Conservation (phyloP, 1,139 yeast species). For the Nakaseomyces nivariensis region DNA sequence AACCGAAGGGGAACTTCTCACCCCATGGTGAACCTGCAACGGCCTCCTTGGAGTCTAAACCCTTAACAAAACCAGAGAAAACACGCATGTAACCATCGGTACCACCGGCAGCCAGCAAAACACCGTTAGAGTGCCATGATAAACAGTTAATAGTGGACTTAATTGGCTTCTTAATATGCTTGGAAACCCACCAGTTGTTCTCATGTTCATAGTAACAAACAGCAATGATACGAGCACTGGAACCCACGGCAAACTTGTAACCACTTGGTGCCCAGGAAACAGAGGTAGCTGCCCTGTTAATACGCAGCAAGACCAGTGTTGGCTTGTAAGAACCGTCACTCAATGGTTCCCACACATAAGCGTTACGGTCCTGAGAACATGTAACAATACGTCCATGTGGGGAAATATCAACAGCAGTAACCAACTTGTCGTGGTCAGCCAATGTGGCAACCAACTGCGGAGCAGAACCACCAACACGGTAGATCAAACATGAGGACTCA, state of each 20-base stretch:
- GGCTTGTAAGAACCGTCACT: constrained; percentile 63
- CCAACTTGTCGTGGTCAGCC: constrained; percentile 84
- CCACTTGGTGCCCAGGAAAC: constrained; percentile 95
- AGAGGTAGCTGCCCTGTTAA: constrained; percentile 87
- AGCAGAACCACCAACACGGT: constrained; percentile 39
- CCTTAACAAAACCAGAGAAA: constrained; percentile 86
- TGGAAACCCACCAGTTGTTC: constrained; percentile 99
- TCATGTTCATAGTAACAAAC: constrained; percentile 93
- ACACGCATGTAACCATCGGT: constrained; percentile 94
- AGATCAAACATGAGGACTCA: constrained; percentile 65
- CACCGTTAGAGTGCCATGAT: constrained; percentile 93
- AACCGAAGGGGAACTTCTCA: constrained; percentile 87
- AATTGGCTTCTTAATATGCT: constrained; percentile 88
- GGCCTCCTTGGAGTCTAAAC: constrained; percentile 74
- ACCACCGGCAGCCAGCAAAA: constrained; percentile 81
- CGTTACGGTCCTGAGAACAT: constrained; percentile 96
- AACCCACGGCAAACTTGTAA: constrained; percentile 90
- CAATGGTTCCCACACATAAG: constrained; percentile 86
- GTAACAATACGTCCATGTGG: constrained; percentile 86
- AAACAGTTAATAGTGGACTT: constrained; percentile 77
- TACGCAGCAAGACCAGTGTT: constrained; percentile 82
- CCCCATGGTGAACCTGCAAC: constrained; percentile 76
- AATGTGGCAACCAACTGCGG: constrained; percentile 46
- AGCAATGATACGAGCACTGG: constrained; percentile 89
- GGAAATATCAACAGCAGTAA: constrained; percentile 90